phyloP scores from a whole-genome alignment of 345 rosid genomes.

The Arabidopsis suecica region DNA sequence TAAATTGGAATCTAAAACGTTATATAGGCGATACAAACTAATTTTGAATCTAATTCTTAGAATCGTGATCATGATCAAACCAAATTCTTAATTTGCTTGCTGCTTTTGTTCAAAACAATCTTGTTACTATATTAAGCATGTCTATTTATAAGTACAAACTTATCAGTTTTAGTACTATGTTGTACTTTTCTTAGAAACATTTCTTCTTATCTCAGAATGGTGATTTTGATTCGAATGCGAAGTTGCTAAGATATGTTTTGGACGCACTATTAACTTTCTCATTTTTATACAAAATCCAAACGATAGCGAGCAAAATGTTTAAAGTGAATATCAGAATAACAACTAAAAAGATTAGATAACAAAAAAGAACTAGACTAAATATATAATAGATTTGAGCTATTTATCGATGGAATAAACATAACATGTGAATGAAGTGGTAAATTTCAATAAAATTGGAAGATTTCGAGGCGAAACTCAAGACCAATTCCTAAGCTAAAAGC shows the following conservation, averaged over 20 bases:
- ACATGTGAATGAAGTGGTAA: not conserved
- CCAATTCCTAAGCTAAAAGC: not conserved
- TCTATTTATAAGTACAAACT: not conserved
- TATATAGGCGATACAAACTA: not conserved
- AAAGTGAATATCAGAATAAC: not conserved
- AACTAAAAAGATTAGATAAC: not conserved
- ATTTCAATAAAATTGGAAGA: not conserved
- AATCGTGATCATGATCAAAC: not conserved
- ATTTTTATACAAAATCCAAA: not conserved
- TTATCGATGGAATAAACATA: too few relatives aligned
- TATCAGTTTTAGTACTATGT: not conserved
- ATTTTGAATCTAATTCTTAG: not conserved
- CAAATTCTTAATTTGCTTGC: slow-evolving; percentile 1
- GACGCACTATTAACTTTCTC: not conserved
- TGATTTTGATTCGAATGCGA: too few relatives aligned
- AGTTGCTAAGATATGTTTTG: not conserved
- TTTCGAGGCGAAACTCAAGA: not conserved
- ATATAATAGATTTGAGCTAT: not conserved
- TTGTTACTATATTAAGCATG: slow-evolving; percentile 9
- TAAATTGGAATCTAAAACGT: not conserved
- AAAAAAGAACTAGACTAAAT: not conserved
- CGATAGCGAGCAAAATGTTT: not conserved
- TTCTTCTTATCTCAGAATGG: too few relatives aligned
- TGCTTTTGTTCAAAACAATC: slow-evolving; percentile 3
- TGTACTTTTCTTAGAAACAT: not conserved